Base-by-base conservation (phyloP, 2,329 filamentous ascomycete species). In the Fusarium tjaetaba region DNA sequence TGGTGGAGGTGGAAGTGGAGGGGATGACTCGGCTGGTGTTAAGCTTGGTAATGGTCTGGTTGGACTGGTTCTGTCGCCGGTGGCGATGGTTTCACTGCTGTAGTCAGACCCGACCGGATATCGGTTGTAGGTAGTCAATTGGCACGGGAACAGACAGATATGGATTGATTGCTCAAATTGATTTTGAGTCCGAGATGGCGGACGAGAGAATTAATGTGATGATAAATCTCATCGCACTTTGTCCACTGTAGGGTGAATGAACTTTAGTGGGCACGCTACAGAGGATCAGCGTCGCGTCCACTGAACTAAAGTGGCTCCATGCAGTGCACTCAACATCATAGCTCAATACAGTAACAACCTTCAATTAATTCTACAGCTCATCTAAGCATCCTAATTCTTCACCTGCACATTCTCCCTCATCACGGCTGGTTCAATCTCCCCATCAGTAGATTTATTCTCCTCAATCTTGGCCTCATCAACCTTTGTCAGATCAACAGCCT, bases 401-500 rank as follows among this genome's bases (percentile, higher is more conserved):
- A 24, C 38, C 22, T 58, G 48, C 2, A 52, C n/a, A 18, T 15
- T 38, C 41, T 51, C 48, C 30, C 39, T 57, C 18, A 24, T 28
- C 16, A 69, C 26, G 2, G 26, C 26, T 1, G 56, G 38, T 16
- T 72, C 65, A 18, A 39, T 4, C 7, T 68, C 56, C 0, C 20
- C 41, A 41, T 72, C 45, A 8, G 26, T 57, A 11, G 49, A 64
- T 16, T 46, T 73, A 0, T 73, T 73, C 28, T 73, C 71, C 14
- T 68, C 59, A 24, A 71, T 53, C 58, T 61, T 73, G 0, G 61
- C 53, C 3, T 68, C 70, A 14, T 73, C 70, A n/a, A 69, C 72
- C 28, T 72, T 73, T n/a, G 62, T 61, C 22, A 77, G 7, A n/a
- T 77, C 60, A 9, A 79, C 64, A 13, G 77, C 75, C 59, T 77